Evolutionary conservation across 345 rosid species (phyloP).

Genomic region (Rhodamnia argentea): DNA sequence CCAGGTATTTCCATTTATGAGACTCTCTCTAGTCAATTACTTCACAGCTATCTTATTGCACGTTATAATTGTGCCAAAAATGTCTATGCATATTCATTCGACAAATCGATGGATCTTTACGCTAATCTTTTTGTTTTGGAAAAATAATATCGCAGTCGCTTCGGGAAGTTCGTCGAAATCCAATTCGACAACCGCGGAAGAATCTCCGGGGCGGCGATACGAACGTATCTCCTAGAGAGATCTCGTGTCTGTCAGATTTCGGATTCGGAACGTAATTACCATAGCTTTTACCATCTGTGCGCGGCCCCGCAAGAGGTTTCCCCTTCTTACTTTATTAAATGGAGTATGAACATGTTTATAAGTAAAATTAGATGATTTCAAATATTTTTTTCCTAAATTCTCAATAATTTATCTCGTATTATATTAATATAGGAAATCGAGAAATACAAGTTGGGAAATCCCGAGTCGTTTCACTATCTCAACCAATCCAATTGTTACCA

Average conservation of each 20-base stretch:
- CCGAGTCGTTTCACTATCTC: slow-evolving; percentile 85
- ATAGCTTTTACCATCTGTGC: slow-evolving; percentile 89
- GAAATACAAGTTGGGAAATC: slow-evolving; percentile 73
- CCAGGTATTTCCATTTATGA: slow-evolving; percentile 36
- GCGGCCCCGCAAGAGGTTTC: slow-evolving; percentile 75
- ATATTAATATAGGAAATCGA: slow-evolving; percentile 46
- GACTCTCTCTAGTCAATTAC: neutral
- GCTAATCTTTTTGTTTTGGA: neutral
- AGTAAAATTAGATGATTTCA: neutral
- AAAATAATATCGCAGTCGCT: slow-evolving; percentile 49
- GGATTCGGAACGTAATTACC: slow-evolving; percentile 87
- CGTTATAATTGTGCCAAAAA: neutral
- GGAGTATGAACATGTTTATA: neutral
- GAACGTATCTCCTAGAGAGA: slow-evolving; percentile 92
- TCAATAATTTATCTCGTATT: slow-evolving; percentile 6
- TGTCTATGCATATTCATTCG: neutral
- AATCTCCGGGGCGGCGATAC: slow-evolving; percentile 92
- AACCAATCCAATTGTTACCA: slow-evolving; percentile 83
- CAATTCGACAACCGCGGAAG: slow-evolving; percentile 69
- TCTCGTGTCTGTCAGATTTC: slow-evolving; percentile 97
- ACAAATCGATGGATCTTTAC: neutral
- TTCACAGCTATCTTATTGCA: neutral
- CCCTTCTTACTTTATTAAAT: neutral
- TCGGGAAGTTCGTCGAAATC: slow-evolving; percentile 92
- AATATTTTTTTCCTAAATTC: neutral